Conservation (phyloP, 2,329 filamentous ascomycete genomes). For the Dactylellina drechsleri region DNA sequence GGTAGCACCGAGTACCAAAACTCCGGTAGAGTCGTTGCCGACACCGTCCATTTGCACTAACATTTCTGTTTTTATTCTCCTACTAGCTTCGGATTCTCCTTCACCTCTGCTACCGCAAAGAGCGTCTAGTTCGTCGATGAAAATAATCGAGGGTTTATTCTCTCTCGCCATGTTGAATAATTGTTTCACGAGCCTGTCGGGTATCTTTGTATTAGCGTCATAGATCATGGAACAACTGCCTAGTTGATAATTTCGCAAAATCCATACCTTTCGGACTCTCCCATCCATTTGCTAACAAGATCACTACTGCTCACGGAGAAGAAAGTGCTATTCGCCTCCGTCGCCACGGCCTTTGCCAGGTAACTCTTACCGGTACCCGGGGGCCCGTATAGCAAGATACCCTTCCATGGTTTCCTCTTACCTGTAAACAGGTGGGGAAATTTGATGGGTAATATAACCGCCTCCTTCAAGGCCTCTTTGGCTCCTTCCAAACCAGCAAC, state of each 20-base stretch:
- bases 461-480: slow-evolving; percentile 97
- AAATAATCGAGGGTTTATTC: slow-evolving; percentile 97
- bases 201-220: neutral
- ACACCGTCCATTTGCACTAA: slow-evolving; percentile 99
- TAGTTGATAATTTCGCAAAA: neutral
- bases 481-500: slow-evolving; percentile 92
- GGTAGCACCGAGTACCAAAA: slow-evolving; percentile 92
- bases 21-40: slow-evolving; percentile 91
- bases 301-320: slow-evolving; percentile 98
- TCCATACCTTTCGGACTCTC: slow-evolving; percentile 90
- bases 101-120: slow-evolving; percentile 91
- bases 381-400: slow-evolving; percentile 93
- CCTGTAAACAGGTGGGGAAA: slow-evolving; percentile 96
- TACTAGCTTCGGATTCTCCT: slow-evolving; percentile 95
- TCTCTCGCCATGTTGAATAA: slow-evolving; percentile 98
- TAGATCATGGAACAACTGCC: neutral
- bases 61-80: slow-evolving; percentile 97
- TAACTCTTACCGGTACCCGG: slow-evolving; percentile 98
- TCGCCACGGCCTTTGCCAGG: slow-evolving; percentile 95
- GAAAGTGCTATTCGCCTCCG: slow-evolving; percentile 98
- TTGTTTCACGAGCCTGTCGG: slow-evolving; percentile 84
- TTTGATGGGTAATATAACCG: slow-evolving; percentile 96
- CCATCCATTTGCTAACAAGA: slow-evolving; percentile 99
- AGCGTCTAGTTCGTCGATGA: slow-evolving; percentile 97
- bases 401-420: slow-evolving; percentile 97